phyloP scores from a whole-genome alignment of 345 rosid genomes.

The Gossypium longicalyx region DNA sequence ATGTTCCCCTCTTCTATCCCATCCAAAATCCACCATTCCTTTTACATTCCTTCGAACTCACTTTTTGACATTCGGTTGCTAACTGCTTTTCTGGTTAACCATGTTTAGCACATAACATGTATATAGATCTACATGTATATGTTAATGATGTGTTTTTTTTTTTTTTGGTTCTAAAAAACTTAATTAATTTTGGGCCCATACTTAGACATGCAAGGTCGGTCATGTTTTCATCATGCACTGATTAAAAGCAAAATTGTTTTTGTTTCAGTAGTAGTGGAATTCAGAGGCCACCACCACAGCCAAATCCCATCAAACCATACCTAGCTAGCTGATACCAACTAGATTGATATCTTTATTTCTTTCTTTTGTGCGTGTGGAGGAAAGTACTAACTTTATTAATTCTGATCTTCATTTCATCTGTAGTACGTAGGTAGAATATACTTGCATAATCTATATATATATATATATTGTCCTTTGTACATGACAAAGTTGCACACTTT shows the following conservation, averaged over 20 bases:
- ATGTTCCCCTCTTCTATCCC: conserved; percentile 56
- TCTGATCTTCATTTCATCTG: conserved; percentile 14
- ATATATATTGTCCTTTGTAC: conserved; percentile 1
- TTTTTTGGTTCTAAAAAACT: conserved; percentile 13
- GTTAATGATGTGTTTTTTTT: conserved; percentile 10
- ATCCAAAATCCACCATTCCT: conserved; percentile 25
- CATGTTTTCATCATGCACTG: conserved; percentile 30
- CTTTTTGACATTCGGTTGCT: conserved; percentile 40
- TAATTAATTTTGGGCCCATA: conserved; percentile 24
- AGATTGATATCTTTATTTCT: not conserved
- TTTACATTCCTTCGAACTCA: not conserved
- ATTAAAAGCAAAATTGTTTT: conserved; percentile 27
- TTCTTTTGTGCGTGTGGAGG: not conserved
- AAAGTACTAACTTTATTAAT: not conserved
- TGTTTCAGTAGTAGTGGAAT: conserved; percentile 37
- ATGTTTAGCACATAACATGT: conserved; percentile 38
- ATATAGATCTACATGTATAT: too few species aligned
- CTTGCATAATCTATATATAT: not conserved
- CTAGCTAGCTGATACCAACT: not conserved
- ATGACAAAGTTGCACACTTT: conserved; percentile 26
- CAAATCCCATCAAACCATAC: conserved; percentile 21
- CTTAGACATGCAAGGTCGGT: conserved; percentile 23
- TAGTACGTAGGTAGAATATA: conserved; percentile 19
- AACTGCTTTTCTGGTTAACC: conserved; percentile 26
- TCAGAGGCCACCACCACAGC: conserved; percentile 6